Percentiles rank a stretch among this genome's conserved stretches.
phyloP scores from a whole-genome alignment of 345 rosid genomes.

The Mangifera indica region DNA sequence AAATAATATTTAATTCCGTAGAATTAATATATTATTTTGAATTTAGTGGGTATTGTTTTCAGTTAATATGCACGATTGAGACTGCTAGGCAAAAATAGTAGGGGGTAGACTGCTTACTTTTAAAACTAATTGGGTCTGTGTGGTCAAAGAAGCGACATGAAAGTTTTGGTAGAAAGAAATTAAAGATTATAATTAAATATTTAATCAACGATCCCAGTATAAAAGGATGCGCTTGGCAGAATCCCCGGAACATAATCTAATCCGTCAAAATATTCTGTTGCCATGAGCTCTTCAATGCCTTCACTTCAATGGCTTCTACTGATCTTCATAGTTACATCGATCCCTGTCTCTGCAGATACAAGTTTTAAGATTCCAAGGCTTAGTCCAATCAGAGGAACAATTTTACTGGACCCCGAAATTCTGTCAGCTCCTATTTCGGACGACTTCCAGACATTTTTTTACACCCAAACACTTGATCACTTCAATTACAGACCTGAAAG shows the following conservation, averaged over 20 bases:
- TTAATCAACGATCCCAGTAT: background rate
- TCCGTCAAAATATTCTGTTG: background rate
- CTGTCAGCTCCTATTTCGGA: constrained; percentile 8
- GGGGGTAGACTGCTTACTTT: too few species aligned
- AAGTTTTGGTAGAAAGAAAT: too few species aligned
- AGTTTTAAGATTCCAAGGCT: constrained; percentile 31
- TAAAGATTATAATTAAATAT: too few species aligned
- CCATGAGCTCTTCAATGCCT: constrained; percentile 3
- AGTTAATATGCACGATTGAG: too few species aligned
- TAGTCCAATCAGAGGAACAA: constrained; percentile 25
- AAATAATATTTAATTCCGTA: too few species aligned
- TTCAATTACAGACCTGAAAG: constrained; percentile 48
- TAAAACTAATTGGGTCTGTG: too few species aligned
- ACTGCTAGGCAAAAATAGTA: too few species aligned
- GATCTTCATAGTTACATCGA: background rate
- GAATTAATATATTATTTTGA: too few species aligned
- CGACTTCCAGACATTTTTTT: constrained; percentile 32
- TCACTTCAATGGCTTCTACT: constrained; percentile 14
- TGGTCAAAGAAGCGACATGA: too few species aligned
- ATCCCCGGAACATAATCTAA: background rate
- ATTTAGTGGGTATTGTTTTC: too few species aligned
- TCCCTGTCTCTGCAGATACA: background rate
- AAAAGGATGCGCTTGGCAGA: background rate
- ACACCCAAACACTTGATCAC: constrained; percentile 50
- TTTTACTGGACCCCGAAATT: background rate